Conservation (phyloP, 108 stramenopile species). For the Nitzschia sp. region DNA sequence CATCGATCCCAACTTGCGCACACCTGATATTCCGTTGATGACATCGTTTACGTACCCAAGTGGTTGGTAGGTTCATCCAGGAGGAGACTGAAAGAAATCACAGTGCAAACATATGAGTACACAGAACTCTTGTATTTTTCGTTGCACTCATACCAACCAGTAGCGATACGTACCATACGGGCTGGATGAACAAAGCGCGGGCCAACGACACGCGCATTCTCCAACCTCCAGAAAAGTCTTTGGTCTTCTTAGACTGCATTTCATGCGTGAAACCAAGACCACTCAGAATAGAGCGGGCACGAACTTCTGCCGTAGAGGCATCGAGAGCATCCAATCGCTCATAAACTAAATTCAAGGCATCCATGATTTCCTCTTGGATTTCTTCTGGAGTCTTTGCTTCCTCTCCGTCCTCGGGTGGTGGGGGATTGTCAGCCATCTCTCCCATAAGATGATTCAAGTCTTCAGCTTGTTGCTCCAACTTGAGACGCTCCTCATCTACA, state of each 20-base stretch:
- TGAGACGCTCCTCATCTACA: slow-evolving; percentile 91
- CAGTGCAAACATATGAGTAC: neutral
- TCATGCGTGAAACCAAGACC: slow-evolving; percentile 96
- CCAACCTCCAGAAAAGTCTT: slow-evolving; percentile 98
- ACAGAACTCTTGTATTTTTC: neutral
- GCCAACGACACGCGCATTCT: slow-evolving; percentile 96
- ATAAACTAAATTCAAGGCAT: slow-evolving; percentile 86
- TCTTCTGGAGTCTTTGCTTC: slow-evolving; percentile 69
- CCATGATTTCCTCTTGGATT: slow-evolving; percentile 88
- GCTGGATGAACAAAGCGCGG: slow-evolving; percentile 95
- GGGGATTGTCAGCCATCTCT: slow-evolving; percentile 59
- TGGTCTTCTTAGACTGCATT: slow-evolving; percentile 91
- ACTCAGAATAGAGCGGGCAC: slow-evolving; percentile 92
- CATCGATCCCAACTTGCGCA: too few species aligned
- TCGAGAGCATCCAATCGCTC: slow-evolving; percentile 97
- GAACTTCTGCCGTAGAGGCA: slow-evolving; percentile 93
- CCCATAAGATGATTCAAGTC: slow-evolving; percentile 80
- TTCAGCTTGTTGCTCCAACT: slow-evolving; percentile 90
- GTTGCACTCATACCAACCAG: slow-evolving; percentile 27
- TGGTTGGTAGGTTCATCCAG: slow-evolving; percentile 96
- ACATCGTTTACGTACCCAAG: slow-evolving; percentile 39
- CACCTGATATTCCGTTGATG: too few species aligned
- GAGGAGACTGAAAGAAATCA: slow-evolving; percentile 52
- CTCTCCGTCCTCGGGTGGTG: slow-evolving; percentile 31
- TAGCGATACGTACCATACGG: slow-evolving; percentile 57